Conservation (phyloP, 2,329 filamentous ascomycete species). For the Fusarium sp. region DNA sequence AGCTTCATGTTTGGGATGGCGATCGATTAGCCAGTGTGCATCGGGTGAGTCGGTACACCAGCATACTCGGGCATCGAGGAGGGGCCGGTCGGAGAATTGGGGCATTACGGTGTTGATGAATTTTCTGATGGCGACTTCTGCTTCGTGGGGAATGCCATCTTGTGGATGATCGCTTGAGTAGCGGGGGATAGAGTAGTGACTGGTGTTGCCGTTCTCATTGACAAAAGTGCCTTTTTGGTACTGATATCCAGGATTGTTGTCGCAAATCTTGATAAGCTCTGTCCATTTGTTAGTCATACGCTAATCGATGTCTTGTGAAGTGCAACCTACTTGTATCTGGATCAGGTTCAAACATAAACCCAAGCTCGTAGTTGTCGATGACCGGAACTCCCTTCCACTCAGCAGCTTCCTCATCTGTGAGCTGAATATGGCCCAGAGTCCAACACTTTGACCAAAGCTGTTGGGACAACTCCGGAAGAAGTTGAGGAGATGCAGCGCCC, state of each 20-base stretch:
- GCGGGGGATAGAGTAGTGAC: neutral
- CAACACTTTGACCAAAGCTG: constrained; percentile 11
- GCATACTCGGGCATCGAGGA: neutral
- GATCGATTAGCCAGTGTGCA: constrained; percentile 13
- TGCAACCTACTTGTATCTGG: neutral
- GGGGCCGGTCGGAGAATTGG: neutral
- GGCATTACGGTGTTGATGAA: constrained; percentile 15
- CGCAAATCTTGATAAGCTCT: constrained; percentile 17
- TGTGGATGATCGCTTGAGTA: constrained; percentile 4
- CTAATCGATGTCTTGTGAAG: accelerated
- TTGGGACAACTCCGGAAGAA: neutral
- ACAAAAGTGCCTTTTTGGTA: neutral
- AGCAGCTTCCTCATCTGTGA: neutral
- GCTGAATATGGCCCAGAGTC: constrained; percentile 1
- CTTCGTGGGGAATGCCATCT: neutral
- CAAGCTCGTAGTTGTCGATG: constrained; percentile 12
- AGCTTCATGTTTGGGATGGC: neutral
- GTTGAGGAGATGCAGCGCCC: constrained; percentile 3
- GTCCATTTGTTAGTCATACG: neutral
- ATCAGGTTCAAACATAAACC: constrained; percentile 21
- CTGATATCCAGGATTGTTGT: constrained; percentile 8
- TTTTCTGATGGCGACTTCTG: neutral
- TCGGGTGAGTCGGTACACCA: constrained; percentile 15
- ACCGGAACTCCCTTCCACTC: constrained; percentile 5
- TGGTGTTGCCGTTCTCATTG: neutral